Evolutionary conservation across 768 basidiomycete genomes (phyloP), one percentile per base, ranked within the genome.

Genomic region (Kwoniella botswanensis): DNA sequence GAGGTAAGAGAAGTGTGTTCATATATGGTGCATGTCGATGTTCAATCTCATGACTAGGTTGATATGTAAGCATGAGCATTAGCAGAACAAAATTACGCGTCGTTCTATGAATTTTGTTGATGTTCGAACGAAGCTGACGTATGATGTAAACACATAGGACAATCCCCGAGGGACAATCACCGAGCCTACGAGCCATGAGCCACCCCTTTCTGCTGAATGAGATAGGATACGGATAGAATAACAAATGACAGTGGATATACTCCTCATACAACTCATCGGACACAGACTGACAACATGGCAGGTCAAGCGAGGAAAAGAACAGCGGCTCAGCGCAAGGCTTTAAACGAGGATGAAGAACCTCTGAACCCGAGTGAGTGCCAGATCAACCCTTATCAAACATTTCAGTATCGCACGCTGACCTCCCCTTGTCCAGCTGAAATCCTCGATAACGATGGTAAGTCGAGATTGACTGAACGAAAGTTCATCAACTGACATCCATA

Each of bases 281-380:
- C 35, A 35, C 35, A 35, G 35, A 35, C 35, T 7, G 3, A 35
- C 50, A 67, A 6, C 10, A 68, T 68, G 67, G 58, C 67, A 54
- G 46, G 42, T 13, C 53, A 24, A 29, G 61, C 66, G n/a, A 54
- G 74, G 52, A 60, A 76, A 60, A 66, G 77, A 35, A 70, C 70
- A 43, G 59, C 67, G 12, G 71, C 65, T 7, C 72, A 75, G 60
- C 46, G 72, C 3, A 76, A 63, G 24, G 17, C 63, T 41, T 66
- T 59, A 24, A 22, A 22, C 7, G 65, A 67, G 22, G 65, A 58
- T 41, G 42, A 65, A 41, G 70, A 68, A 52, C 64, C 53, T 10
- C 26, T 64, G 24, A 64, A 15, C 11, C 21, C 63, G 18, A 21
- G 63, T 64, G 22, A 41, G 63, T 63, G 26, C 17, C 41, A 17